Percentiles rank a stretch among this genome's conserved stretches.
Evolutionary conservation across 495 filamentous ascomycete species (phyloP).

Genomic region (Aspergillus panamensis): DNA sequence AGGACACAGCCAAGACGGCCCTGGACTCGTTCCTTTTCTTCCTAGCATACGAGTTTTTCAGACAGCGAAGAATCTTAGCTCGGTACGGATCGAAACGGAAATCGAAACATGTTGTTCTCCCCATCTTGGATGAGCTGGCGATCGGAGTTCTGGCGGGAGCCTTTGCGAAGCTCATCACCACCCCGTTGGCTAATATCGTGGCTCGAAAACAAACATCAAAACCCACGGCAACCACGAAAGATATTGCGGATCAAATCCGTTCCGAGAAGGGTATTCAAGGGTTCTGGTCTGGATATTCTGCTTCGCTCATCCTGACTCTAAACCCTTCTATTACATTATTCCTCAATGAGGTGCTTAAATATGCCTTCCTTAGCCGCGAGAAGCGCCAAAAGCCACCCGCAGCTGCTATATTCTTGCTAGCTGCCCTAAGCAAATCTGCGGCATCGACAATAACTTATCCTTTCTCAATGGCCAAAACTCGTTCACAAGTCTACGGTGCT

Average conservation of each 20-base stretch:
- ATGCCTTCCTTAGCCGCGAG: slow-evolving; percentile 48
- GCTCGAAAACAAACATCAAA: slow-evolving; percentile 73
- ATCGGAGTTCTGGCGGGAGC: slow-evolving; percentile 77
- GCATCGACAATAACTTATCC: slow-evolving; percentile 84
- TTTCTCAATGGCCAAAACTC: slow-evolving; percentile 75
- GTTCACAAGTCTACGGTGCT: slow-evolving; percentile 56
- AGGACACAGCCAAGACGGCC: slow-evolving; percentile 70
- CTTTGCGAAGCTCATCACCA: slow-evolving; percentile 72
- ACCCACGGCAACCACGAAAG: slow-evolving; percentile 44
- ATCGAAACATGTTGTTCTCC: slow-evolving; percentile 49
- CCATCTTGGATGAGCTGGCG: slow-evolving; percentile 67
- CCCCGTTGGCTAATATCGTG: slow-evolving; percentile 80
- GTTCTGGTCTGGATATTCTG: slow-evolving; percentile 90
- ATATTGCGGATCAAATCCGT: slow-evolving; percentile 62
- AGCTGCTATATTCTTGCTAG: slow-evolving; percentile 65
- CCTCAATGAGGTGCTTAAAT: slow-evolving; percentile 68
- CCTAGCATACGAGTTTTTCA: slow-evolving; percentile 71
- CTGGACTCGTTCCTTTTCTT: slow-evolving; percentile 82
- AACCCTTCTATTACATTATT: slow-evolving; percentile 88
- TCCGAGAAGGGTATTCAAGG: slow-evolving; percentile 70
- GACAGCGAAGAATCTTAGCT: slow-evolving; percentile 55
- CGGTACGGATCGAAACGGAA: slow-evolving; percentile 30
- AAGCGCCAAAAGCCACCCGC: slow-evolving; percentile 51
- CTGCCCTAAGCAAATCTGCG: slow-evolving; percentile 74
- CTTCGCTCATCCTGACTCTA: slow-evolving; percentile 72